A percentile compares a stretch with the other conserved stretches of the same genome.
These are phyloP conservation scores for Psilocybe subaeruginosa DNA, from an alignment of 768 basidiomycete species.

Conservation along the genomic window DNA sequence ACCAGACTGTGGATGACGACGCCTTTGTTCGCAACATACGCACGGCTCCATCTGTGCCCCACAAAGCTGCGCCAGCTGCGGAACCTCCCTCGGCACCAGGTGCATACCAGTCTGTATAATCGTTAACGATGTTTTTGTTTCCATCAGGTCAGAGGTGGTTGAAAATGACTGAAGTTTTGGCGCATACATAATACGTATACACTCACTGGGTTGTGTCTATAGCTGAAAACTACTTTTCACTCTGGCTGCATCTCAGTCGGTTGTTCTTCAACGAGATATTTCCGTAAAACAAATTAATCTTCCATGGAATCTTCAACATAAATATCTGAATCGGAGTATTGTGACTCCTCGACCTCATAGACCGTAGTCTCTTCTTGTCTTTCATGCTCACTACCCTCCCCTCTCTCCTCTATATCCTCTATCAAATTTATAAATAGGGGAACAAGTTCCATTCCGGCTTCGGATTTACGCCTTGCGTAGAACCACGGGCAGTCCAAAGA, in stretches of 20 bases:
- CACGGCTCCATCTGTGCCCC: constrained; percentile 27
- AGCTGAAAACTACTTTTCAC: not conserved
- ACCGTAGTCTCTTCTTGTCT: constrained; percentile 9
- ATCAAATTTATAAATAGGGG: constrained; percentile 34
- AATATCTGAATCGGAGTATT: not conserved
- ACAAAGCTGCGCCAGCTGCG: constrained; percentile 23
- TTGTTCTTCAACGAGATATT: too few species aligned
- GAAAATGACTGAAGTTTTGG: too few species aligned
- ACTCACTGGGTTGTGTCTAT: not conserved
- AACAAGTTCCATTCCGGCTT: constrained; percentile 41
- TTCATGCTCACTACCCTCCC: constrained; percentile 16
- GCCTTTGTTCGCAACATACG: constrained; percentile 28
- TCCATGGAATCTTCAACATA: constrained; percentile 2
- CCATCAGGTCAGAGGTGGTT: too few species aligned
- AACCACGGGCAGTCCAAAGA: constrained; percentile 88
- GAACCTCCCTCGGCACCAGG: constrained; percentile 34
- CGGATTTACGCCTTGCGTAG: constrained; percentile 68
- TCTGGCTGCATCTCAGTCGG: not conserved
- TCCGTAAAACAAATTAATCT: constrained; percentile 5
- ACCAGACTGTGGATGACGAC: constrained; percentile 66
- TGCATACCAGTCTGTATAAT: constrained; percentile 46
- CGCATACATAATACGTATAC: too few species aligned
- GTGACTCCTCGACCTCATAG: constrained; percentile 1
- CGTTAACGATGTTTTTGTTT: too few species aligned
- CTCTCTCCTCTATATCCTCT: constrained; percentile 33